phyloP scores from a whole-genome alignment of 441 rosid genomes.

The Rhodomyrtus psidioides region DNA sequence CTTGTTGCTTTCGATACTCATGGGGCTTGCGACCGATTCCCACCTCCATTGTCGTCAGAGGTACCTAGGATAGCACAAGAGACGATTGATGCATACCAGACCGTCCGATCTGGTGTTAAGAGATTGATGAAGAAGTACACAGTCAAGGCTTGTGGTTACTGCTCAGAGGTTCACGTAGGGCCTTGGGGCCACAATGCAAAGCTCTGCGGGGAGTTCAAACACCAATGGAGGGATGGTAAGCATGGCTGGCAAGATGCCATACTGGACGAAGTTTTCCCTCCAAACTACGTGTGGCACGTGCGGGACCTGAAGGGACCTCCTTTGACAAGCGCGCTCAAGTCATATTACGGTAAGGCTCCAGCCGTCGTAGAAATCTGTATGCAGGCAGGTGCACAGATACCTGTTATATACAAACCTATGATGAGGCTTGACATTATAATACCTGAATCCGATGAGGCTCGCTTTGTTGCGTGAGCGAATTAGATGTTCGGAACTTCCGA shows the following conservation, averaged over 20 bases:
- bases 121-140: conserved; percentile 64
- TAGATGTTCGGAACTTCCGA: neutral
- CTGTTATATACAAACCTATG: conserved; percentile 57
- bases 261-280: conserved; percentile 67
- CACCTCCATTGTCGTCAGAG: conserved; percentile 42
- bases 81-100: conserved; percentile 64
- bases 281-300: conserved; percentile 77
- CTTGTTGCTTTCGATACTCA: conserved; percentile 65
- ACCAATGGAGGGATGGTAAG: conserved; percentile 92
- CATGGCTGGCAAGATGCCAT: conserved; percentile 84
- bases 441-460: conserved; percentile 53
- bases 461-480: conserved; percentile 34
- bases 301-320: conserved; percentile 66
- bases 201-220: conserved; percentile 73
- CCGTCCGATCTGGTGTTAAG: conserved; percentile 54
- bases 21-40: conserved; percentile 41
- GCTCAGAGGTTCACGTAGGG: conserved; percentile 72
- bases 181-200: conserved; percentile 83
- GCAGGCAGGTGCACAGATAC: conserved; percentile 57
- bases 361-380: conserved; percentile 49
- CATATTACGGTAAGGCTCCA: conserved; percentile 74
- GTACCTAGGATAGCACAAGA: conserved; percentile 64
- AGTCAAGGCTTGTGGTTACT: conserved; percentile 87
- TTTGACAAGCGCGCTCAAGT: conserved; percentile 43
- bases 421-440: conserved; percentile 77